Evolutionary conservation across 139 green algal genomes (phyloP).

Genomic region (Micromonas commoda): DNA sequence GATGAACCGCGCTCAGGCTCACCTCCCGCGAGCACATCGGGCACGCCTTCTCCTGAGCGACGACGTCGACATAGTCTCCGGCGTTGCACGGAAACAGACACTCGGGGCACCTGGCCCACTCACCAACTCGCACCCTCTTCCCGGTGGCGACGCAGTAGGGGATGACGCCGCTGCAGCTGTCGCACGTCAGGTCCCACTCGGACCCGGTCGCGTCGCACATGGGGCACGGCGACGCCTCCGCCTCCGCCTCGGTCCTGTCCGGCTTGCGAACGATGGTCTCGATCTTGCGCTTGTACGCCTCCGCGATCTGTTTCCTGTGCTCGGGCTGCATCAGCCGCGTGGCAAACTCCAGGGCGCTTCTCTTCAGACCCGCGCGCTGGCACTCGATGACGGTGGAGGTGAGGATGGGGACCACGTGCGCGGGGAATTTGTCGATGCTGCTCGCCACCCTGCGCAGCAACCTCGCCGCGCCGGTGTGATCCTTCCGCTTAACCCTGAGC

Average conservation of each 20-base stretch:
- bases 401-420: constrained; percentile 76
- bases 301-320: constrained; percentile 51
- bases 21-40: constrained; percentile 8
- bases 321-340: constrained; percentile 66
- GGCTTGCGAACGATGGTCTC: constrained; percentile 70
- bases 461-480: constrained; percentile 50
- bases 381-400: constrained; percentile 81
- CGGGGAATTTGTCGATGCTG: constrained; percentile 56
- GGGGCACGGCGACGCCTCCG: constrained; percentile 50
- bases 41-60: constrained; percentile 41
- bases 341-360: constrained; percentile 66
- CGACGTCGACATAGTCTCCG: constrained; percentile 44
- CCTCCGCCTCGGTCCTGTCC: constrained; percentile 54
- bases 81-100: constrained; percentile 56
- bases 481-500: constrained; percentile 45
- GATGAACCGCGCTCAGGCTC: background rate
- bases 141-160: constrained; percentile 60
- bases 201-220: constrained; percentile 56
- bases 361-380: constrained; percentile 62
- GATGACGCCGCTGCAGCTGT: constrained; percentile 12
- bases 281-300: constrained; percentile 74
- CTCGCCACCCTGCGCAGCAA: constrained; percentile 66
- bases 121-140: constrained; percentile 53
- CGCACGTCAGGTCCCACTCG: constrained; percentile 35
- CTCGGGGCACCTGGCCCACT: constrained; percentile 63